Percentiles rank a stretch among this genome's conserved stretches.
These are phyloP conservation scores for Fusarium musae DNA, from an alignment of 2,329 filamentous ascomycete species.

Conservation along the genomic window DNA sequence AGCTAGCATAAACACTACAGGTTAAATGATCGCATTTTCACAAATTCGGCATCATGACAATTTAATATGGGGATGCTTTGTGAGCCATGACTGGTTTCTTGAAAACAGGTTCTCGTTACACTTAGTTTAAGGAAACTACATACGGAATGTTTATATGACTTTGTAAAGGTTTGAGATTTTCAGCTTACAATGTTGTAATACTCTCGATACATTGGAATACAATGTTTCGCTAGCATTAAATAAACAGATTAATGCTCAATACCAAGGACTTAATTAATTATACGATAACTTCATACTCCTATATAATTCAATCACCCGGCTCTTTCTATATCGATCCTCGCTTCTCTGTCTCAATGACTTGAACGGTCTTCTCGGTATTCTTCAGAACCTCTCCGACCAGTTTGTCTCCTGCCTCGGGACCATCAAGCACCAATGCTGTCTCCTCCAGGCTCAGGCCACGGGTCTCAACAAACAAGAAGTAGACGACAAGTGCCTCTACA, in stretches of 20 bases:
- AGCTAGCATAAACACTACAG: neutral
- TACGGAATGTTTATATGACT: no score
- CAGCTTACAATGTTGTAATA: no score
- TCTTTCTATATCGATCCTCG: neutral
- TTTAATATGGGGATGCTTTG: accelerated
- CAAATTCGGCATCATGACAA: no score
- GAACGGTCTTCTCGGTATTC: conserved; percentile 6
- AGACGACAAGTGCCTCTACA: conserved; percentile 10
- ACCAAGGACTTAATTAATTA: accelerated
- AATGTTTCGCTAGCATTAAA: no score
- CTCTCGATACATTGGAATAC: no score
- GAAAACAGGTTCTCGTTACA: no score
- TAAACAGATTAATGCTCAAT: neutral
- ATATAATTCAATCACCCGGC: no score
- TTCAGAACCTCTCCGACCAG: conserved; percentile 12
- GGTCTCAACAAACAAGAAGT: conserved; percentile 15
- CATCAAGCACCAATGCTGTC: conserved; percentile 44
- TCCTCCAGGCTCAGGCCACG: conserved; percentile 7
- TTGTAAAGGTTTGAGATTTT: no score
- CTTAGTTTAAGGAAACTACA: no score
- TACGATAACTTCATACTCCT: no score
- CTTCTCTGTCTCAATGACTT: conserved; percentile 9
- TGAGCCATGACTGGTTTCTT: neutral
- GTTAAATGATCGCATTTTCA: accelerated
- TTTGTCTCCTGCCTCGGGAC: conserved; percentile 43